Conservation (phyloP, 306 rosid species). For the Medicago lupulina region DNA sequence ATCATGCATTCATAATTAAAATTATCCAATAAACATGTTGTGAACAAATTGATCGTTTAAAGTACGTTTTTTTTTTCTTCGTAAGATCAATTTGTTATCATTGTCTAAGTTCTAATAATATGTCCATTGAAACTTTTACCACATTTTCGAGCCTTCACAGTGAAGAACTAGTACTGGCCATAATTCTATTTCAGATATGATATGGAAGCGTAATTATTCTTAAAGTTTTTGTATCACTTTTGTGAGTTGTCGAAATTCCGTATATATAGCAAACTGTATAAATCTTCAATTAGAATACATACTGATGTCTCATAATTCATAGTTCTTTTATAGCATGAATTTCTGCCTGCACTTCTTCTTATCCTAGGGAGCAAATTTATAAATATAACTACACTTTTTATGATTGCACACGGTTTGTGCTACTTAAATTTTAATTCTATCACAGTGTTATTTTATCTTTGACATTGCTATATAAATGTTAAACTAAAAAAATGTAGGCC, state of each 20-base stretch:
- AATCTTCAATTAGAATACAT: constrained; percentile 34
- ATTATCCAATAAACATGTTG: no score
- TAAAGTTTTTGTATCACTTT: constrained; percentile 31
- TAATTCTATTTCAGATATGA: constrained; percentile 56
- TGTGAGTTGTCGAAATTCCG: constrained; percentile 25
- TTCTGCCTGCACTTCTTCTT: constrained; percentile 19
- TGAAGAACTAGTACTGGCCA: constrained; percentile 42
- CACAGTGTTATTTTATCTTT: not conserved
- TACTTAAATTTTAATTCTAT: not conserved
- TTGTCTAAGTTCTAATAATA: constrained; percentile 32
- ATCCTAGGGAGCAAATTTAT: no score
- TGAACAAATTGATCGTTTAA: not conserved
- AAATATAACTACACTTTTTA: not conserved
- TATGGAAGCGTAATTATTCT: constrained; percentile 42
- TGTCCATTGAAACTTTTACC: constrained; percentile 20
- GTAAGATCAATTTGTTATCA: constrained; percentile 25
- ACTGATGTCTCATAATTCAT: constrained; percentile 37
- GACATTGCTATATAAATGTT: not conserved
- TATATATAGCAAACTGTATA: constrained; percentile 26
- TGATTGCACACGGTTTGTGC: constrained; percentile 43
- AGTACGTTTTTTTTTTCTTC: not conserved
- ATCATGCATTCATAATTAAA: no score
- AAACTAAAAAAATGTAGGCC: no score
- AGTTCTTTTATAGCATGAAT: constrained; percentile 33
- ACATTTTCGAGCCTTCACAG: constrained; percentile 40